Evolutionary conservation across 345 rosid species (phyloP).

Genomic region (Geranium rotundifolium): DNA sequence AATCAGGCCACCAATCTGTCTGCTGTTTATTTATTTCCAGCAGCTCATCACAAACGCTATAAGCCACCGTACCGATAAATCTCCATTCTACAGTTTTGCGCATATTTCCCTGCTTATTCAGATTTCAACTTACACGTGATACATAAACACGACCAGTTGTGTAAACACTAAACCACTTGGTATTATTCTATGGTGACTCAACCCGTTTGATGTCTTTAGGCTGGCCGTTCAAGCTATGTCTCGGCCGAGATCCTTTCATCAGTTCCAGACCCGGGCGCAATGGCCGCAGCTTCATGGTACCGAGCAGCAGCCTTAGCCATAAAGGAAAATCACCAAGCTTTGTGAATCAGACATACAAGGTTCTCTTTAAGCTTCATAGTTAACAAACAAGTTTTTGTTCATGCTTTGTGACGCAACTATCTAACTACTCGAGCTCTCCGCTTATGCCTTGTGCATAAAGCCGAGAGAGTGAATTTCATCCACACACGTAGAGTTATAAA

Average conservation of each 20-base stretch:
- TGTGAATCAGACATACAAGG: slow-evolving; percentile 4
- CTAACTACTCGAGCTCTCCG: slow-evolving; percentile 27
- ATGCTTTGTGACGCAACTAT: neutral
- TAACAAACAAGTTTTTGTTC: slow-evolving; percentile 8
- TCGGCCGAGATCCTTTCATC: slow-evolving; percentile 43
- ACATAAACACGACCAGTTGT: neutral
- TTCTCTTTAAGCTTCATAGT: slow-evolving; percentile 10
- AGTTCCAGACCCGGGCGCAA: slow-evolving; percentile 90
- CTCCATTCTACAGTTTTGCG: no score
- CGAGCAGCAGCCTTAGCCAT: slow-evolving; percentile 85
- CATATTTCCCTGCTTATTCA: no score
- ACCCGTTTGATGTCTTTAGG: slow-evolving; percentile 24
- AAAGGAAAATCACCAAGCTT: slow-evolving; percentile 22
- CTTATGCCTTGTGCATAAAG: slow-evolving; percentile 33
- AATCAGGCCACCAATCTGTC: no score
- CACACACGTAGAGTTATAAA: neutral
- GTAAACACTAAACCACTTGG: neutral
- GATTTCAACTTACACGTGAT: neutral
- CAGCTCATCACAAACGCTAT: no score
- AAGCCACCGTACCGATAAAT: no score
- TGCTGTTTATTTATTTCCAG: no score
- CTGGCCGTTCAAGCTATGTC: slow-evolving; percentile 75
- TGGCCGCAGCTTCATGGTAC: slow-evolving; percentile 90
- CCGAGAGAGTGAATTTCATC: slow-evolving; percentile 36
- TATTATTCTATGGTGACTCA: slow-evolving; percentile 1